A percentile compares a stretch with the other conserved stretches of the same genome.
These are phyloP conservation scores for Grosmannia clavigera DNA, from an alignment of 2,329 filamentous ascomycete species.

Conservation along the genomic window DNA sequence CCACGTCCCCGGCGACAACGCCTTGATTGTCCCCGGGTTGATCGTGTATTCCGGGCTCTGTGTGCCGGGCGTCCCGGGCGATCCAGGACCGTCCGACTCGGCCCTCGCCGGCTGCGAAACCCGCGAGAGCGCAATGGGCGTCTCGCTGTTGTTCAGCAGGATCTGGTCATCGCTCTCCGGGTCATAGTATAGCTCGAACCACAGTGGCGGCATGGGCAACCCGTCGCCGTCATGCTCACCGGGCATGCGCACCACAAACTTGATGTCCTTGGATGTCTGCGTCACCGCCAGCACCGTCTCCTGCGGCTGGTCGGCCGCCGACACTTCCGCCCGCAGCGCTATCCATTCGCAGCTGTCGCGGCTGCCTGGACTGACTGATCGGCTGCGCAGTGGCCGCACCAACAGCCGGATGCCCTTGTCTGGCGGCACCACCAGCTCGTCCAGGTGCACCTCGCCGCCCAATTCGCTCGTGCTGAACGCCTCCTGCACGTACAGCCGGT, in stretches of 20 bases:
- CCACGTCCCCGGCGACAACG: conserved; percentile 43
- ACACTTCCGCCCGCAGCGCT: conserved; percentile 40
- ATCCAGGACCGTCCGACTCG: conserved; percentile 13
- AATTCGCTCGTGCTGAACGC: conserved; percentile 22
- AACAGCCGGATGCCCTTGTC: conserved; percentile 45
- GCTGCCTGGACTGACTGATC: conserved; percentile 42
- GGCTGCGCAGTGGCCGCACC: conserved; percentile 39
- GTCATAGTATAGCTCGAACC: conserved; percentile 49
- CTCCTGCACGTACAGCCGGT: conserved; percentile 32
- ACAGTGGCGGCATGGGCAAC: conserved; percentile 34
- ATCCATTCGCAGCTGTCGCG: conserved; percentile 44
- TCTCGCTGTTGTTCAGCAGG: conserved; percentile 41
- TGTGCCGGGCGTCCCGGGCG: background rate
- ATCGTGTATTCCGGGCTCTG: conserved; percentile 20
- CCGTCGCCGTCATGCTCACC: conserved; percentile 21
- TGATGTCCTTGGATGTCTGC: conserved; percentile 47
- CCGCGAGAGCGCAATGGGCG: conserved; percentile 37
- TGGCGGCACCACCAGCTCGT: conserved; percentile 30
- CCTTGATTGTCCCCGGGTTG: conserved; percentile 30
- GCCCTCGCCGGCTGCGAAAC: conserved; percentile 27
- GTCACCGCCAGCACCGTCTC: conserved; percentile 48
- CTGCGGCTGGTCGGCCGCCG: conserved; percentile 36
- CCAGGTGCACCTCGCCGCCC: conserved; percentile 38
- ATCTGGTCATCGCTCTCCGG: conserved; percentile 46
- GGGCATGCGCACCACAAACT: conserved; percentile 45